Conservation (phyloP, 441 rosid genomes). For the Populus trichocarpa region DNA sequence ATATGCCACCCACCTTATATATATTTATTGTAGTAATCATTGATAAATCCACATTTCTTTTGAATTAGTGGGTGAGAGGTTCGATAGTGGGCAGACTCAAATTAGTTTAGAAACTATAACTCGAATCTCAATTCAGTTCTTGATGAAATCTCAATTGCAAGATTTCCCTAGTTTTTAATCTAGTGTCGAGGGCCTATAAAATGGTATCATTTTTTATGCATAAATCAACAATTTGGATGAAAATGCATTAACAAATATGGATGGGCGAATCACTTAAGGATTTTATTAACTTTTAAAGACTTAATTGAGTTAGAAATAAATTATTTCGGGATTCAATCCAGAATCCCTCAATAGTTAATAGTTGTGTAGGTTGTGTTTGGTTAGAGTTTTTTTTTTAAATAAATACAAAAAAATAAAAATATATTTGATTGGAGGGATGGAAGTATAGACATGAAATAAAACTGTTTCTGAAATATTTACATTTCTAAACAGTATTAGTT, state of each 20-base stretch:
- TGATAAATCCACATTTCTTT: neutral
- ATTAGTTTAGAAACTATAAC: neutral
- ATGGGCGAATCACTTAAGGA: neutral
- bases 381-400: no score
- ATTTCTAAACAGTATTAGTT: no score
- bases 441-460: no score
- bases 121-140: neutral
- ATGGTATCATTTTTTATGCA: neutral
- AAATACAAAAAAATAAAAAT: no score
- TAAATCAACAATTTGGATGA: neutral
- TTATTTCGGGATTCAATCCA: neutral
- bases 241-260: neutral
- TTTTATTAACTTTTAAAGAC: no score
- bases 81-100: neutral
- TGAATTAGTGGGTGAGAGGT: neutral
- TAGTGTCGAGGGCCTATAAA: neutral
- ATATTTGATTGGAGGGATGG: no score
- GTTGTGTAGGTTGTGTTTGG: no score
- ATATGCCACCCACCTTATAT: neutral
- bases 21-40: neutral
- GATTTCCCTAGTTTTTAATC: neutral
- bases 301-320: neutral
- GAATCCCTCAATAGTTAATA: no score
- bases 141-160: neutral
- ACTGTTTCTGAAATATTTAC: no score